phyloP scores from a whole-genome alignment of 2,329 filamentous ascomycete species.

The Nigrospora sphaerica region DNA sequence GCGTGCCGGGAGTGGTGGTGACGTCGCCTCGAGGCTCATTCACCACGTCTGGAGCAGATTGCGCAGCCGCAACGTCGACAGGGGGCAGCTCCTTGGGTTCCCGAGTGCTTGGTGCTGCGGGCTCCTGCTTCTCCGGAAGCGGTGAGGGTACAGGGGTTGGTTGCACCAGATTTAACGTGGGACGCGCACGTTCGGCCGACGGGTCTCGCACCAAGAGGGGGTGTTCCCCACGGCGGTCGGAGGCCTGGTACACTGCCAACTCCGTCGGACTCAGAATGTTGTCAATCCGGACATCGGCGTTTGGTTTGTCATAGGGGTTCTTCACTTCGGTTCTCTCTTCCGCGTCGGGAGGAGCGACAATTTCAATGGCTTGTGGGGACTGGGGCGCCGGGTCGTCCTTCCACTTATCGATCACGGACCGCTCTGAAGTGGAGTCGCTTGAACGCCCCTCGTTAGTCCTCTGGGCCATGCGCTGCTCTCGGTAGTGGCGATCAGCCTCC shows the following conservation, averaged over 20 bases:
- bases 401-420: conserved; percentile 50
- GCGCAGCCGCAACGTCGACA: conserved; percentile 3
- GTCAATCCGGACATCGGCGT: conserved; percentile 59
- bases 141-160: conserved; percentile 53
- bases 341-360: conserved; percentile 49
- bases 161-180: conserved; percentile 52
- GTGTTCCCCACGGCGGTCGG: conserved; percentile 13
- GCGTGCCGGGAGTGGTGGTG: conserved; percentile 31
- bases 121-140: conserved; percentile 30
- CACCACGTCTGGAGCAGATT: conserved; percentile 24
- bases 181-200: conserved; percentile 47
- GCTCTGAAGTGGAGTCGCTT: conserved; percentile 41
- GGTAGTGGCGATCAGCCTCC: conserved; percentile 51
- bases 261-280: conserved; percentile 49
- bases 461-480: conserved; percentile 45
- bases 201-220: conserved; percentile 41
- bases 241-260: conserved; percentile 28
- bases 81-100: conserved; percentile 8
- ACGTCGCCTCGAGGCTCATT: conserved; percentile 34
- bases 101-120: too few species aligned
- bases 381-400: conserved; percentile 25
- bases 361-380: conserved; percentile 24
- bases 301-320: conserved; percentile 47
- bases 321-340: conserved; percentile 32
- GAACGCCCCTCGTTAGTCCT: conserved; percentile 47